phyloP scores from a whole-genome alignment of 345 rosid genomes.

The Melastoma malabathricum region DNA sequence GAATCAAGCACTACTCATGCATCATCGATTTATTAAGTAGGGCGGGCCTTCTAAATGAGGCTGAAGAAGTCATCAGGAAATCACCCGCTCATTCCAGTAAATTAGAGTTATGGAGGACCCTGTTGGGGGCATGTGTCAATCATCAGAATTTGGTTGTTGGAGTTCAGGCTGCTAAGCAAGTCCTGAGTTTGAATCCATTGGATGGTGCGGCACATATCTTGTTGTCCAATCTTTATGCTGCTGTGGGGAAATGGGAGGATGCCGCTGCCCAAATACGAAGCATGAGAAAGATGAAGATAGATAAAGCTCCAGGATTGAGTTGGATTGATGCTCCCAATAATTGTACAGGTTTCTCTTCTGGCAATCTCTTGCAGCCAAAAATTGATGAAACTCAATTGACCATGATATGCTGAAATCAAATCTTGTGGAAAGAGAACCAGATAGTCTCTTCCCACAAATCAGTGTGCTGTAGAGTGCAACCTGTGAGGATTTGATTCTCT shows the following conservation, averaged over 20 bases:
- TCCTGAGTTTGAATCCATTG: conserved; percentile 37
- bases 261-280: conserved; percentile 52
- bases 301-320: conserved; percentile 68
- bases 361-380: conserved; percentile 35
- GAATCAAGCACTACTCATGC: conserved; percentile 74
- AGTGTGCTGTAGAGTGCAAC: no score
- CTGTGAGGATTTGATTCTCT: no score
- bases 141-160: conserved; percentile 39
- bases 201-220: conserved; percentile 50
- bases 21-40: conserved; percentile 68
- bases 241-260: conserved; percentile 46
- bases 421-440: no score
- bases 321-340: conserved; percentile 57
- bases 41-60: conserved; percentile 57
- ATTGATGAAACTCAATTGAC: conserved; percentile 29
- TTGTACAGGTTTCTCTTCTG: conserved; percentile 44
- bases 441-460: no score
- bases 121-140: conserved; percentile 58
- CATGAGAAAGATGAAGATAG: conserved; percentile 38
- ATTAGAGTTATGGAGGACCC: conserved; percentile 65
- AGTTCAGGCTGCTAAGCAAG: conserved; percentile 46
- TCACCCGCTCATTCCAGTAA: conserved; percentile 23
- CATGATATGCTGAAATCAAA: conserved; percentile 27
- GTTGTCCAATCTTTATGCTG: conserved; percentile 68
- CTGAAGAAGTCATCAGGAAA: conserved; percentile 33